Conservation (phyloP, 2,329 filamentous ascomycete genomes). For the Trichoderma harzianum region DNA sequence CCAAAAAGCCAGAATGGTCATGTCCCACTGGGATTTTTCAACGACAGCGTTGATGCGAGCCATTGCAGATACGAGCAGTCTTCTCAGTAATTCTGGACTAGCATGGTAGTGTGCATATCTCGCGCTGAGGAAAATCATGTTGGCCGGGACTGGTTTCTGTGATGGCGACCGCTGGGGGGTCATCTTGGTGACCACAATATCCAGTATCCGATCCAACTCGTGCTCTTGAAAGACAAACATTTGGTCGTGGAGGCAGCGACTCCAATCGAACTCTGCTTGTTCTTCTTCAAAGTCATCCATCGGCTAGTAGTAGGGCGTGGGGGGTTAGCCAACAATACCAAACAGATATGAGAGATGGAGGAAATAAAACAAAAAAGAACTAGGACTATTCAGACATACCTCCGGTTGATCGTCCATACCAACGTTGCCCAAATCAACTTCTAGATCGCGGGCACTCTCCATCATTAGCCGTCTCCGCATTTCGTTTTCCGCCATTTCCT, state of each 20-base stretch:
- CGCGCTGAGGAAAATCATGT: slow-evolving; percentile 93
- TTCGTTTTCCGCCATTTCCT: slow-evolving; percentile 95
- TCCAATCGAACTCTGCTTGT: slow-evolving; percentile 93
- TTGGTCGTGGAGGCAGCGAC: slow-evolving; percentile 88
- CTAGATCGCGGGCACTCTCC: slow-evolving; percentile 95
- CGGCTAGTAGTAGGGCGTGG: slow-evolving; percentile 39
- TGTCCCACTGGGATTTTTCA: slow-evolving; percentile 96
- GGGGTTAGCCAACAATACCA: background rate
- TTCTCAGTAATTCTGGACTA: slow-evolving; percentile 76
- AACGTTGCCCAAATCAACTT: slow-evolving; percentile 93
- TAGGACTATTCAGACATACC: slow-evolving; percentile 45
- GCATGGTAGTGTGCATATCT: slow-evolving; percentile 97
- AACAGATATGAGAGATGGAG: too few species aligned
- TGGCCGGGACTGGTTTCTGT: slow-evolving; percentile 97
- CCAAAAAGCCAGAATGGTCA: slow-evolving; percentile 99
- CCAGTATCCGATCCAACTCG: slow-evolving; percentile 85
- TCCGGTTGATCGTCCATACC: slow-evolving; percentile 95
- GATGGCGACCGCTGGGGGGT: slow-evolving; percentile 89
- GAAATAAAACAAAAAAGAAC: background rate
- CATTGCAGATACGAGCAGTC: slow-evolving; percentile 80
- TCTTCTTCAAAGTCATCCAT: slow-evolving; percentile 83
- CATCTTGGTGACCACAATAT: slow-evolving; percentile 98
- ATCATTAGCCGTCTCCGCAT: slow-evolving; percentile 97
- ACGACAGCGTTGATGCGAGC: slow-evolving; percentile 96
- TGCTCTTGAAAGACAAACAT: slow-evolving; percentile 99